phyloP scores from a whole-genome alignment of 2,329 filamentous ascomycete genomes.

The Zarea fungicola region DNA sequence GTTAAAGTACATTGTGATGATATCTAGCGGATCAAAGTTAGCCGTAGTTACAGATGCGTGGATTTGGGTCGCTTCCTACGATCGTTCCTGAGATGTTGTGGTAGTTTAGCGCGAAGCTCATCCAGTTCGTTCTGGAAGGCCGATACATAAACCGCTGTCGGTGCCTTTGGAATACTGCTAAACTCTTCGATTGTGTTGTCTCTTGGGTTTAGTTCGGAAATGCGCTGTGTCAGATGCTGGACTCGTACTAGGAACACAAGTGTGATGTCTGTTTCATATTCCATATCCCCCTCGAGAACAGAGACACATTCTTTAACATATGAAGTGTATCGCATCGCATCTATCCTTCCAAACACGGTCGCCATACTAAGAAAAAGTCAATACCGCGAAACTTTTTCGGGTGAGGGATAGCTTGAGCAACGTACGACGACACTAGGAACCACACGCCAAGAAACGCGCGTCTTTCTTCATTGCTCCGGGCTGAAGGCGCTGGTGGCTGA shows the following conservation, averaged over 20 bases:
- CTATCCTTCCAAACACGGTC: slow-evolving; percentile 38
- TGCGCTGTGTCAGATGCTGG: slow-evolving; percentile 47
- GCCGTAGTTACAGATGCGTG: background rate
- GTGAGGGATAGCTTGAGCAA: background rate
- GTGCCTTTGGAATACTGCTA: slow-evolving; percentile 33
- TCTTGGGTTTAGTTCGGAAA: slow-evolving; percentile 35
- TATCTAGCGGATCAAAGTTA: slow-evolving; percentile 22
- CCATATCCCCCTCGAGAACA: slow-evolving; percentile 37
- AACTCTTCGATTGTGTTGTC: slow-evolving; percentile 30
- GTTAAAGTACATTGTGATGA: slow-evolving; percentile 35
- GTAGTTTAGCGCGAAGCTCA: slow-evolving; percentile 32
- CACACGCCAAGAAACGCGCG: slow-evolving; percentile 49
- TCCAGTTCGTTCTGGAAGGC: slow-evolving; percentile 43
- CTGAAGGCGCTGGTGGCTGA: slow-evolving; percentile 31
- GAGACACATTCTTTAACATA: slow-evolving; percentile 48
- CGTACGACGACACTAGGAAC: slow-evolving; percentile 50
- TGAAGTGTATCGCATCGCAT: slow-evolving; percentile 45
- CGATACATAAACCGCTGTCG: slow-evolving; percentile 39
- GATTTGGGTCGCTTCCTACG: slow-evolving; percentile 24
- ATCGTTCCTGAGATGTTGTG: slow-evolving; percentile 31
- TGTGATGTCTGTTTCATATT: slow-evolving; percentile 42
- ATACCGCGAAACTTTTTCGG: background rate
- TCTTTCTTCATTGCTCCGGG: slow-evolving; percentile 46
- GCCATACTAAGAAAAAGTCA: slow-evolving; percentile 29
- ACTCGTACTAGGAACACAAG: slow-evolving; percentile 44